Conservation (phyloP, 208 protist species). For the Wallacemonas sp. region DNA sequence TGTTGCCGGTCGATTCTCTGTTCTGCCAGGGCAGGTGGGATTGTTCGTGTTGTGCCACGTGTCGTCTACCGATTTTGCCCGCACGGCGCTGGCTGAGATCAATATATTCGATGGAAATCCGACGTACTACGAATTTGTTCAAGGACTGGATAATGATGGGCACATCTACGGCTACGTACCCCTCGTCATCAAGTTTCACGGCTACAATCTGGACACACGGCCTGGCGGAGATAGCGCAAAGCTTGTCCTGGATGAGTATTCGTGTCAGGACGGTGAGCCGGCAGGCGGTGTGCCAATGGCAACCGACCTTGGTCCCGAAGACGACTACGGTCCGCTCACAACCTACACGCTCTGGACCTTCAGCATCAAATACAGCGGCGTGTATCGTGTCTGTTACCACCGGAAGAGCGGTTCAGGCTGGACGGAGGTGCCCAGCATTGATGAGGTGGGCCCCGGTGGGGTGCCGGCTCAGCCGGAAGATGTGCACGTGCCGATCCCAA, state of each 20-base stretch:
- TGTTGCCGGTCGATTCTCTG: conserved; percentile 27
- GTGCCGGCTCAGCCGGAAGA: conserved; percentile 9
- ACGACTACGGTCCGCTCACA: conserved; percentile 71
- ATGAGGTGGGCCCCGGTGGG: conserved; percentile 22
- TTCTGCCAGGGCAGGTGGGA: conserved; percentile 28
- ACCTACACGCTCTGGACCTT: conserved; percentile 64
- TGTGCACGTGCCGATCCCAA: conserved; percentile 28
- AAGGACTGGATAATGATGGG: conserved; percentile 32
- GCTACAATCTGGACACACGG: conserved; percentile 73
- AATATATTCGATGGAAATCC: conserved; percentile 72
- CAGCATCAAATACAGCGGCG: conserved; percentile 37
- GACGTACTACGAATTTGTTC: conserved; percentile 62
- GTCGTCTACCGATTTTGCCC: background rate
- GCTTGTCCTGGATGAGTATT: conserved; percentile 56
- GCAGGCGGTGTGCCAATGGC: conserved; percentile 62
- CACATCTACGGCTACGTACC: conserved; percentile 33
- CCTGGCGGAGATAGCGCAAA: conserved; percentile 60
- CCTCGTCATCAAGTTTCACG: conserved; percentile 73
- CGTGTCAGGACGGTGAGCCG: conserved; percentile 47
- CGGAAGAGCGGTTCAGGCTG: conserved; percentile 32
- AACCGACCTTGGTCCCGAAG: conserved; percentile 46
- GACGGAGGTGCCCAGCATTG: conserved; percentile 73
- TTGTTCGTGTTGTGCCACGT: conserved; percentile 64
- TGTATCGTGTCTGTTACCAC: conserved; percentile 80
- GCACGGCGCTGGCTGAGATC: conserved; percentile 45